These are phyloP conservation scores for Epichloe festucae DNA, from an alignment of 2,329 filamentous ascomycete species.

Conservation along the genomic window DNA sequence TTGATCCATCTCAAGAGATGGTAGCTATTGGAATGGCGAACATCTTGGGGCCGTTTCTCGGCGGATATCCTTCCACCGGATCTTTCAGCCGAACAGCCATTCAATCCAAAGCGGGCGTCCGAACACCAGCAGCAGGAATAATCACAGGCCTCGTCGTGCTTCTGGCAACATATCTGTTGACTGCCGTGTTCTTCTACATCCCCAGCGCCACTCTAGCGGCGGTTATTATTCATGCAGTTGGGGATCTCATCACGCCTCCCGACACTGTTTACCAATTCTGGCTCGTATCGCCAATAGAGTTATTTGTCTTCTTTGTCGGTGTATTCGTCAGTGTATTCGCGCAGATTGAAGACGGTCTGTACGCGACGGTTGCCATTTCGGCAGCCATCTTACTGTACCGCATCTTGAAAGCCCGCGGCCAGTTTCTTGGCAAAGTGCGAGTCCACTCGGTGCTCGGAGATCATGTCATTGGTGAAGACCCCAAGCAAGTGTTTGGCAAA, in stretches of 20 bases:
- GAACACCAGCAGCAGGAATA: conserved; percentile 79
- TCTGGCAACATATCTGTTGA: conserved; percentile 77
- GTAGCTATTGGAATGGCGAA: conserved; percentile 89
- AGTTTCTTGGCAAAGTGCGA: conserved; percentile 55
- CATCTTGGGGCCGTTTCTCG: conserved; percentile 79
- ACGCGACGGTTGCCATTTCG: conserved; percentile 69
- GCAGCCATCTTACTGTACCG: conserved; percentile 70
- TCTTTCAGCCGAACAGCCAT: conserved; percentile 96
- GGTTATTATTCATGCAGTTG: conserved; percentile 92
- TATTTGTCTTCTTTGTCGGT: conserved; percentile 84
- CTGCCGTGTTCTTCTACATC: conserved; percentile 88
- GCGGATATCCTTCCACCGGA: conserved; percentile 82
- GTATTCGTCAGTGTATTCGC: conserved; percentile 83
- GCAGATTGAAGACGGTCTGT: conserved; percentile 84
- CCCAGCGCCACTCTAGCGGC: conserved; percentile 67
- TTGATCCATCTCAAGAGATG: conserved; percentile 90
- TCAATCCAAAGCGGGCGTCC: conserved; percentile 91
- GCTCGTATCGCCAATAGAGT: conserved; percentile 81
- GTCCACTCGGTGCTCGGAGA: conserved; percentile 76
- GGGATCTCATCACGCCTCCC: conserved; percentile 80
- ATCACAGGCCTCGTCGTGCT: conserved; percentile 79
- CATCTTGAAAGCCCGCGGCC: conserved; percentile 67
- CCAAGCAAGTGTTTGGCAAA: conserved; percentile 30
- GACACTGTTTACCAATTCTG: conserved; percentile 93
- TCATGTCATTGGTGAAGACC: conserved; percentile 52